A percentile compares a stretch with the other conserved stretches of the same genome.
These are phyloP conservation scores for Phytopythium sindhum DNA, from an alignment of 352 stramenopile species.

Conservation along the genomic window DNA sequence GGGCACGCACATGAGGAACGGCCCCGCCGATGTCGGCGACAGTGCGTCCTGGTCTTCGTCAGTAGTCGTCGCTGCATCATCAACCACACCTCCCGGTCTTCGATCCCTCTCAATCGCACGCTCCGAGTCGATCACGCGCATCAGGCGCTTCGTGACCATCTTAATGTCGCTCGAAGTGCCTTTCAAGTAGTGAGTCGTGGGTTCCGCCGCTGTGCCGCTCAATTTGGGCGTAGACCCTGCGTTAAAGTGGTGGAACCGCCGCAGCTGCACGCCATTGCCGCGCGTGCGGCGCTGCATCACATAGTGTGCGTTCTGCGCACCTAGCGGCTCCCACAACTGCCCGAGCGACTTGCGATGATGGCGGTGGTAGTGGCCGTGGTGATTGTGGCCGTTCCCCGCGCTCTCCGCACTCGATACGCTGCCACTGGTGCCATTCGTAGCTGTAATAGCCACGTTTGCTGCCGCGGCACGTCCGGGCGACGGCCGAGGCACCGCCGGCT, in stretches of 20 bases:
- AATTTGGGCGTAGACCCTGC: conserved; percentile 9
- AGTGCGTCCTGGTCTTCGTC: background rate
- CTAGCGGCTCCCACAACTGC: conserved; percentile 69
- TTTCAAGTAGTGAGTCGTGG: background rate
- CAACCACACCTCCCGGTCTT: background rate
- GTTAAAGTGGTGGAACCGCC: conserved; percentile 60
- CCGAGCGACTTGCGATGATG: conserved; percentile 39
- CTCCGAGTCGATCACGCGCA: conserved; percentile 42
- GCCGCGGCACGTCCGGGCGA: conserved; percentile 5
- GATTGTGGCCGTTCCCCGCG: background rate
- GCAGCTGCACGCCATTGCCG: conserved; percentile 52
- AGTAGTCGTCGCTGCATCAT: background rate
- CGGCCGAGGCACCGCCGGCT: conserved; percentile 7
- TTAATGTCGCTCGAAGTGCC: conserved; percentile 37
- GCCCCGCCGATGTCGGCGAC: background rate
- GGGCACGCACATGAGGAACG: conserved; percentile 63
- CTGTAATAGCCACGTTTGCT: background rate
- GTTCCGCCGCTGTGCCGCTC: background rate
- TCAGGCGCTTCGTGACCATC: conserved; percentile 44
- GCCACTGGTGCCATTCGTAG: background rate
- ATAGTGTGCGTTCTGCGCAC: conserved; percentile 72
- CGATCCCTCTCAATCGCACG: conserved; percentile 4
- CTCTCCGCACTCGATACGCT: background rate
- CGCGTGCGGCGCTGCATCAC: conserved; percentile 37
- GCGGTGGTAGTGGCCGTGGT: conserved; percentile 6